A percentile compares a stretch with the other conserved stretches of the same genome.
Evolutionary conservation across 192 early-diverging fungal species (phyloP).

Genomic region (Lobulomyces angularis): DNA sequence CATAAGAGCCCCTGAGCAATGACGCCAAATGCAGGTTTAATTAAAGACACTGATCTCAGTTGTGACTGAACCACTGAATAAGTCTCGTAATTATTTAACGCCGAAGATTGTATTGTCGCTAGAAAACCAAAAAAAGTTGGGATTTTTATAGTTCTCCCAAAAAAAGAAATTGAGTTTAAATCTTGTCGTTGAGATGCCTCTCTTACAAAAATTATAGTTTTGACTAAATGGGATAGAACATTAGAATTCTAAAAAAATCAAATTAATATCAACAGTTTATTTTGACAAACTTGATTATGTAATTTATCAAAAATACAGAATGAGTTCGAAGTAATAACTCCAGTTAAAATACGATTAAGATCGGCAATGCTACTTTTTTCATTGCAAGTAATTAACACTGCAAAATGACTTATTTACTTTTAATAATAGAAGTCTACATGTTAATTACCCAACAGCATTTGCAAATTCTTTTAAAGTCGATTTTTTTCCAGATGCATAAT

Average conservation of each 20-base stretch:
- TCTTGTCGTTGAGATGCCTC: conserved; percentile 7
- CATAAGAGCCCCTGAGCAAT: neutral
- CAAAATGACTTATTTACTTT: too few relatives aligned
- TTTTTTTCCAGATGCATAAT: conserved; percentile 5
- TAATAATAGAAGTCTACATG: too few relatives aligned
- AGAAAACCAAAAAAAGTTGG: conserved; percentile 3
- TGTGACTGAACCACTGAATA: neutral
- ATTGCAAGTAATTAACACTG: conserved; percentile 3
- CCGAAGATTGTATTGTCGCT: neutral
- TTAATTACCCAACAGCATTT: conserved; percentile 3
- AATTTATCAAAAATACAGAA: too few relatives aligned
- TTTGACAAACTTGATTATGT: too few relatives aligned
- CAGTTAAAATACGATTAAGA: conserved; percentile 7
- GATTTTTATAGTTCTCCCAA: conserved; percentile 11
- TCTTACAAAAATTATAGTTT: too few relatives aligned
- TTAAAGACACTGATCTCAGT: conserved; percentile 1
- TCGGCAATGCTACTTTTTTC: neutral
- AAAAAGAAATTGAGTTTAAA: conserved; percentile 7
- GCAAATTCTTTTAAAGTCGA: conserved; percentile 4
- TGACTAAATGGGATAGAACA: too few relatives aligned
- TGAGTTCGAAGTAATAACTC: too few relatives aligned
- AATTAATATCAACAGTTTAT: too few relatives aligned
- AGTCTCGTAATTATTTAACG: too few relatives aligned
- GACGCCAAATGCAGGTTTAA: neutral
- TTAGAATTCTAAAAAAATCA: too few relatives aligned